A percentile compares a stretch with the other conserved stretches of the same genome.
phyloP scores from a whole-genome alignment of 2,329 filamentous ascomycete genomes.

The Paecilomyces sp. region DNA sequence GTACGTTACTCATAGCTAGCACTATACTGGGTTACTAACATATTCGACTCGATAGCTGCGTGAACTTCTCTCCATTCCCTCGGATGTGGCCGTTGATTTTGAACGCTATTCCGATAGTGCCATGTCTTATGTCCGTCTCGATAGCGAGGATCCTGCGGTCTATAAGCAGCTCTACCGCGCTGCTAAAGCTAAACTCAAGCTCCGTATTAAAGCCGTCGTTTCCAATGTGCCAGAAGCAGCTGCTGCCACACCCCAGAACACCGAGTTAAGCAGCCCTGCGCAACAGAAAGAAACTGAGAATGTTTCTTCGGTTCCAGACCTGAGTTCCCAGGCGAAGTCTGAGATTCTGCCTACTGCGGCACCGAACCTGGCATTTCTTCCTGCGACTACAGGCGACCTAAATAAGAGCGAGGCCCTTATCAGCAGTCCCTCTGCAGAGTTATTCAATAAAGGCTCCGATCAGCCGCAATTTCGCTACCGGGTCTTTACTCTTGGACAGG shows the following conservation, averaged over 20 bases:
- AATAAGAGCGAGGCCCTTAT: conserved; percentile 10
- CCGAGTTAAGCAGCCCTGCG: conserved; percentile 5
- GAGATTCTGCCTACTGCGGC: neutral
- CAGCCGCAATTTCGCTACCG: conserved; percentile 15
- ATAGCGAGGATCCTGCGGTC: conserved; percentile 68
- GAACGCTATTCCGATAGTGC: conserved; percentile 96
- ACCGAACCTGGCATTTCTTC: conserved; percentile 1
- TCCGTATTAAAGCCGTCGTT: conserved; percentile 70
- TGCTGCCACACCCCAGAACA: neutral
- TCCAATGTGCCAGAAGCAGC: conserved; percentile 17
- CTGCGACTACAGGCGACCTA: conserved; percentile 32
- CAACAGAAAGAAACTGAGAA: conserved; percentile 3
- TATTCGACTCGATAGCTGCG: conserved; percentile 53
- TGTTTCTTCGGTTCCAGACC: neutral
- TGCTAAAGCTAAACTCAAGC: conserved; percentile 96
- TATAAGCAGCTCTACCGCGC: conserved; percentile 97
- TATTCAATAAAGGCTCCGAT: conserved; percentile 3
- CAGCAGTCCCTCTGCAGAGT: conserved; percentile 4
- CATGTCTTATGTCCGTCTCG: conserved; percentile 69
- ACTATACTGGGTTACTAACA: conserved; percentile 13
- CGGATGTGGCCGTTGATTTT: conserved; percentile 58
- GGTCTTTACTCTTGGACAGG: conserved; percentile 19
- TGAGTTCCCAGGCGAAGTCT: neutral
- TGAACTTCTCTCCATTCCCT: conserved; percentile 56
- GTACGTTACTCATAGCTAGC: conserved; percentile 52